These are phyloP conservation scores for Capronia epimyces DNA, from an alignment of 2,329 filamentous ascomycete genomes.

Conservation along the genomic window DNA sequence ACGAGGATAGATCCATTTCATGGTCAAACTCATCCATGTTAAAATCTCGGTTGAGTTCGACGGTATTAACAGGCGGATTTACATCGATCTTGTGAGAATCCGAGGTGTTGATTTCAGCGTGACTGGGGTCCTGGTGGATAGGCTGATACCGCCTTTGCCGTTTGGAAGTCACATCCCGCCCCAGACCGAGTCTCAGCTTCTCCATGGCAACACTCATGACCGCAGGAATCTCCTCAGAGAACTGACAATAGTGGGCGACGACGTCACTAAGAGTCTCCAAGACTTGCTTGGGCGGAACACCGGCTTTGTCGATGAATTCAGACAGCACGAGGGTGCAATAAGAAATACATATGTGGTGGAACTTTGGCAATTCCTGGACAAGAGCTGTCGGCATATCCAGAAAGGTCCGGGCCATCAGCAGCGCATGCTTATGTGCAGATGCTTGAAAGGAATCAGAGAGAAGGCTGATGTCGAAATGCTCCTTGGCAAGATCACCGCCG, in stretches of 20 bases:
- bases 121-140: background rate
- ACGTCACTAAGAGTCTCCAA: background rate
- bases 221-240: background rate
- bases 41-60: background rate
- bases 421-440: background rate
- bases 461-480: background rate
- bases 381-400: background rate
- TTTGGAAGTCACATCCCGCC: background rate
- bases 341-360: background rate
- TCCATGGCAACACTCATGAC: slow-evolving; percentile 1
- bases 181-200: background rate
- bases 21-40: background rate
- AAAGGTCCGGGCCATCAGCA: background rate
- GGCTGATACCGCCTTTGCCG: background rate
- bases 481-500: background rate
- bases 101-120: background rate
- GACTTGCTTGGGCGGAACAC: background rate
- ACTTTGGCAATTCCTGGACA: background rate
- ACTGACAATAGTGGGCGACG: background rate
- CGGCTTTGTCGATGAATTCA: background rate
- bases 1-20: background rate
- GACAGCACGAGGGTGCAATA: background rate
- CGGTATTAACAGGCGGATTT: background rate
- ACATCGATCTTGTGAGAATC: background rate
- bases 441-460: background rate